Evolutionary conservation across 2,329 filamentous ascomycete species (phyloP).

Genomic region (Cytospora piceae): DNA sequence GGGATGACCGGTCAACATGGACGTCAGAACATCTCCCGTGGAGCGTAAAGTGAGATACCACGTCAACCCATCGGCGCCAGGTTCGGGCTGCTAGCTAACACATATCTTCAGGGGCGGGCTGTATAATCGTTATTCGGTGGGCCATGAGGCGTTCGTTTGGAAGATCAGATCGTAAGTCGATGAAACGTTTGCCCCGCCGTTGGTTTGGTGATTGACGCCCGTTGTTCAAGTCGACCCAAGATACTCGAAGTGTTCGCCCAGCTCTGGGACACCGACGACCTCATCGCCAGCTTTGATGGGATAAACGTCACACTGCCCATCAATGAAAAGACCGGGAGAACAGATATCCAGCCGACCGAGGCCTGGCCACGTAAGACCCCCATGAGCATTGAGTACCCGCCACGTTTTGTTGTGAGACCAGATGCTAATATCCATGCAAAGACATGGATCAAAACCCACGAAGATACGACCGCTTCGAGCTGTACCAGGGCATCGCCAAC

Average conservation of each 20-base stretch:
- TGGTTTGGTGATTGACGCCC: not conserved
- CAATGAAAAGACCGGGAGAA: conserved; percentile 22
- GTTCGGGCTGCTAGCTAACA: not conserved
- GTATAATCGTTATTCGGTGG: conserved; percentile 23
- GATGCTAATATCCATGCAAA: not conserved
- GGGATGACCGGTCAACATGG: conserved; percentile 25
- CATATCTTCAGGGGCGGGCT: conserved; percentile 5
- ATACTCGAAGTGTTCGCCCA: conserved; percentile 22
- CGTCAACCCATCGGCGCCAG: not conserved
- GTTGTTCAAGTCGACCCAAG: conserved; percentile 13
- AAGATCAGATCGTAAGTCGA: conserved; percentile 24
- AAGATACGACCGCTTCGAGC: conserved; percentile 22
- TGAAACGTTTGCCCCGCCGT: not conserved
- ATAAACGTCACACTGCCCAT: conserved; percentile 25
- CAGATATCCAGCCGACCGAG: conserved; percentile 15
- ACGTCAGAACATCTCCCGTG: conserved; percentile 19
- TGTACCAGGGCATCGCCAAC: conserved; percentile 27
- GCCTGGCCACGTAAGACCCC: conserved; percentile 24
- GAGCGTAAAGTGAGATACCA: conserved; percentile 19
- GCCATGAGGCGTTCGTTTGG: conserved; percentile 25
- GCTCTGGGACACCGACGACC: conserved; percentile 26
- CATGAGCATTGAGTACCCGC: not conserved
- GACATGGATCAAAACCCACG: conserved; percentile 28
- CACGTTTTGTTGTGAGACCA: not conserved
- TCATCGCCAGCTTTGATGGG: conserved; percentile 26